Base-by-base conservation (phyloP, 2,329 filamentous ascomycete genomes). In the Acrocalymma vagum region DNA sequence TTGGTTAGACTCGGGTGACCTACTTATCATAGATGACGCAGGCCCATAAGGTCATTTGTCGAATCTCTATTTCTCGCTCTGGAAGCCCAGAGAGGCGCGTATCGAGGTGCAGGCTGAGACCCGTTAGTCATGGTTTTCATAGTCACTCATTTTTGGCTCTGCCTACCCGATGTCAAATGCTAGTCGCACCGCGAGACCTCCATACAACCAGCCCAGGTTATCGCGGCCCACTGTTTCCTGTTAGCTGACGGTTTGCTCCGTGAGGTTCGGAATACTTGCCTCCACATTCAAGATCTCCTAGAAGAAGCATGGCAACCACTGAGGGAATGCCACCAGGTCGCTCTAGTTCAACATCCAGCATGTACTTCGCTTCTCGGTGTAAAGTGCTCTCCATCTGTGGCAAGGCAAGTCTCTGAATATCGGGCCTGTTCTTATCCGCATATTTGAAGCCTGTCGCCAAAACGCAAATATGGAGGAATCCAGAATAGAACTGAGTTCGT, bases 121-220 rank as follows among this genome's bases (percentile, higher is more conserved):
- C 20, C 3, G 7, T 36, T 28, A 42, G 28, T 10, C 16, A 15
- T 11, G 10, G 27, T 27, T 71, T 74, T 14, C 11, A 20, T 8
- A 73, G 72, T 65, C 75, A 75, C 11, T 70, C 26, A 16, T 29
- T 15, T 29, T 21, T 28, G 22, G n/a, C 28, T 7, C n/a, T 10
- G 50, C 55, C 24, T 45, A 64, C 53, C 60, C 61, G 33, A 66
- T 57, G 28, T 57, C 51, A 9, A 58, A 57, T 7, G 54, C 46
- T n/a, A 58, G 43, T 21, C 65, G 47, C 5, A 63, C 49, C 36
- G 53, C 63, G 68, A 69, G 59, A 67, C 77, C 78, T 5, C 42
- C 72, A 57, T 80, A 80, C 66, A 81, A 76, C 78, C 78, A 81
- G 3, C 78, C 78, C 1, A 76, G 69, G 37, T 78, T 78, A 38